Percentiles rank a stretch among this genome's conserved stretches.
Conservation (phyloP, 129 eudicot genomes). For the Saussurea involucrata region DNA sequence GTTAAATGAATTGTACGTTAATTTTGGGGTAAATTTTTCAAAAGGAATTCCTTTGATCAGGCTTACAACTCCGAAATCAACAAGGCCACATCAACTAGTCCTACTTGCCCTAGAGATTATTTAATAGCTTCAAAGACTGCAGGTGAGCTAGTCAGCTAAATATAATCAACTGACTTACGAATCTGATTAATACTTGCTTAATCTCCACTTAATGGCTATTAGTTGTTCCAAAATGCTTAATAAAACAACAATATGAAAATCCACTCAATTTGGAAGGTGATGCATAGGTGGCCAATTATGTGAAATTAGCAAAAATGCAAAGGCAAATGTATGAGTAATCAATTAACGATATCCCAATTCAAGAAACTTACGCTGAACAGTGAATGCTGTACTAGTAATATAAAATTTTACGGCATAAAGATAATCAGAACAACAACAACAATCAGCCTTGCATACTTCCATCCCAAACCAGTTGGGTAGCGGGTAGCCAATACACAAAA, state of each 20-base stretch:
- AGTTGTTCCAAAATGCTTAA: not conserved
- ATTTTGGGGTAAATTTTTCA: not conserved
- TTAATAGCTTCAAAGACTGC: not conserved
- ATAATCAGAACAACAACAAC: not conserved
- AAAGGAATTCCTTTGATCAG: not conserved
- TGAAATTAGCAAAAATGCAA: not conserved
- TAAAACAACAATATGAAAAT: not conserved
- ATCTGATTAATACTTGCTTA: not conserved
- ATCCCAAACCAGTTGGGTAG: not conserved
- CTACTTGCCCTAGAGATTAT: not conserved
- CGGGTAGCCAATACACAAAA: not conserved
- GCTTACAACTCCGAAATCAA: not conserved
- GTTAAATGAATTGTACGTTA: not conserved
- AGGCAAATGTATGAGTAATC: not conserved
- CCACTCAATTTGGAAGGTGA: not conserved
- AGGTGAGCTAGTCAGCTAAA: not conserved
- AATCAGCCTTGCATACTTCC: not conserved
- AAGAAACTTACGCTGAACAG: not conserved
- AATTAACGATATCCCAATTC: not conserved
- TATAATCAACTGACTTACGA: not conserved
- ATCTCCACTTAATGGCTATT: not conserved
- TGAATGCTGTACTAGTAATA: not conserved
- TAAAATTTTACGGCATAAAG: not conserved
- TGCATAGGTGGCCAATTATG: not conserved
- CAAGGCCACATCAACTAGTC: not conserved